A percentile compares a stretch with the other conserved stretches of the same genome.
Evolutionary conservation across 2,329 filamentous ascomycete species (phyloP).

Genomic region (Penicillium occitanis): DNA sequence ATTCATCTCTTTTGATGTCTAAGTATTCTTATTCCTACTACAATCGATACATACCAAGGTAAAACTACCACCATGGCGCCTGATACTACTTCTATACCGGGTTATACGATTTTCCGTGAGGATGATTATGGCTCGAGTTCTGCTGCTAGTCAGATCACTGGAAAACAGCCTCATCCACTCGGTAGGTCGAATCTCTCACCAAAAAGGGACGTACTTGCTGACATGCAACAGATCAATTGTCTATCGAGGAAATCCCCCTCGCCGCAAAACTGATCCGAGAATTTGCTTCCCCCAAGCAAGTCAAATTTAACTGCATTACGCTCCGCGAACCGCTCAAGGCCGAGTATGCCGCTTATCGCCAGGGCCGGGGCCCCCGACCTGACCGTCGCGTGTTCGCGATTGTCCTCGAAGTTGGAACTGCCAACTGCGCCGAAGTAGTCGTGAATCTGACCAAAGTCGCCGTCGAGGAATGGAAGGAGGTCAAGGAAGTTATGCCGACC

Average conservation of each 20-base stretch:
- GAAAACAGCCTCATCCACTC: constrained; percentile 21
- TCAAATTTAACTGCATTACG: constrained; percentile 49
- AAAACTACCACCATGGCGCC: constrained; percentile 21
- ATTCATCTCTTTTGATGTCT: constrained; percentile 4
- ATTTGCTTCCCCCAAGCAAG: constrained; percentile 30
- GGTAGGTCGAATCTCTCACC: constrained; percentile 15
- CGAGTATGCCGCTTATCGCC: constrained; percentile 35
- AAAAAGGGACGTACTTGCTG: not conserved
- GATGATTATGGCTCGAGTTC: constrained; percentile 20
- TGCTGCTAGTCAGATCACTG: constrained; percentile 19
- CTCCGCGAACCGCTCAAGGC: constrained; percentile 53
- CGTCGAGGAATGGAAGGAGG: constrained; percentile 35
- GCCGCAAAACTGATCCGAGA: constrained; percentile 31
- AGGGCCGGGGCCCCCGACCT: constrained; percentile 32
- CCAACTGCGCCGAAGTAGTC: constrained; percentile 31
- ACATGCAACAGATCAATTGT: constrained; percentile 27
- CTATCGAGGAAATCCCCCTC: constrained; percentile 32
- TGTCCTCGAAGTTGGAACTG: constrained; percentile 42
- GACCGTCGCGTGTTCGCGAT: constrained; percentile 48
- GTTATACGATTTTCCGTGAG: constrained; percentile 24
- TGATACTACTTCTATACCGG: constrained; percentile 25
- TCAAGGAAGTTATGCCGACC: constrained; percentile 50
- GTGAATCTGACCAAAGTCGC: constrained; percentile 30
- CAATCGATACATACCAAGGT: constrained; percentile 1
- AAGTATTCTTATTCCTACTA: not conserved